A percentile compares a stretch with the other conserved stretches of the same genome.
Conservation (phyloP, 352 stramenopile genomes). For the Pythium insidiosum region DNA sequence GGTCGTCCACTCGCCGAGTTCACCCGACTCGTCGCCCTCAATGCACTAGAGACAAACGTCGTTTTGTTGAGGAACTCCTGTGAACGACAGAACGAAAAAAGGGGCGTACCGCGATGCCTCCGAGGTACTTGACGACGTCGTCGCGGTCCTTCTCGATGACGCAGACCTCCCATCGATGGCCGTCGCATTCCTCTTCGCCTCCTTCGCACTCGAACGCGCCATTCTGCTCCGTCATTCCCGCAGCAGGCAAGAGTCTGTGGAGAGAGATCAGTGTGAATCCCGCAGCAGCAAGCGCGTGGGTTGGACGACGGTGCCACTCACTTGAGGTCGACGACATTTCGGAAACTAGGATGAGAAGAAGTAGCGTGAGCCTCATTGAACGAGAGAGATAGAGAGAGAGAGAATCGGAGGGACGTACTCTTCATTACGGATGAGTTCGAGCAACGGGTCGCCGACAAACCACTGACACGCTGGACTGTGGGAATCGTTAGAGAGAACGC, state of each 20-base stretch:
- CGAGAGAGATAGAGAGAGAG: no score
- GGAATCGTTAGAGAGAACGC: no score
- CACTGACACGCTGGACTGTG: conserved; percentile 71
- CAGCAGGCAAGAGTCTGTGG: conserved; percentile 53
- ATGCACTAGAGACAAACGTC: conserved; percentile 32
- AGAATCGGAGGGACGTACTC: no score
- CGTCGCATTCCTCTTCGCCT: conserved; percentile 59
- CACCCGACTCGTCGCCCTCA: conserved; percentile 66
- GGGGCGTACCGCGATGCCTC: conserved; percentile 50
- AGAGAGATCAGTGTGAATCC: not conserved
- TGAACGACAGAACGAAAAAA: no score
- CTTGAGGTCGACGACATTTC: conserved; percentile 62
- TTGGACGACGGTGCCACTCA: no score
- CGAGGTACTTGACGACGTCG: conserved; percentile 71
- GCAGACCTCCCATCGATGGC: conserved; percentile 63
- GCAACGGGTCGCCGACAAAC: conserved; percentile 62
- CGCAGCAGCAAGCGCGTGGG: no score
- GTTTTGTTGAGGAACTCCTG: no score
- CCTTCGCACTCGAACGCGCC: conserved; percentile 52
- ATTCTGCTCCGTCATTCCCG: conserved; percentile 59
- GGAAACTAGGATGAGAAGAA: no score
- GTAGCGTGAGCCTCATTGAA: no score
- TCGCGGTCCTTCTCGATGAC: conserved; percentile 65
- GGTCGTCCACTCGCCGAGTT: conserved; percentile 55
- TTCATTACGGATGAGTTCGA: conserved; percentile 60